phyloP scores from a whole-genome alignment of 352 stramenopile species.

The Thalassiosira mediterranea region DNA sequence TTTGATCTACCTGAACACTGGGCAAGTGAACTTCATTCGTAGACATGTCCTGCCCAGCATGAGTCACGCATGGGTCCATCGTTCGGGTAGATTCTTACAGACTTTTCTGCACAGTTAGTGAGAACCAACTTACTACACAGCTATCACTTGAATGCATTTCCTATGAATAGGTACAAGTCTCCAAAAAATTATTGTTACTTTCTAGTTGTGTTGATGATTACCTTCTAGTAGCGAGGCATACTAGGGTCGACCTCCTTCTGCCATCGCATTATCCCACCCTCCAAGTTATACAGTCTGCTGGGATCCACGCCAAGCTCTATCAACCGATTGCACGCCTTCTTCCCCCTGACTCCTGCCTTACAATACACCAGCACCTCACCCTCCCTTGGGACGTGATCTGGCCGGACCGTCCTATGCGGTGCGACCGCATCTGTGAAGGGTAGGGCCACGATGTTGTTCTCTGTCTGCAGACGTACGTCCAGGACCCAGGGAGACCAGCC shows the following conservation, averaged over 20 bases:
- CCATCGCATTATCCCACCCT: constrained; percentile 87
- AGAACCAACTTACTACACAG: too few relatives aligned
- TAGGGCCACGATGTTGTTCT: constrained; percentile 85
- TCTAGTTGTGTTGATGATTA: neutral
- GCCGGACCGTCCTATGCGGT: constrained; percentile 77
- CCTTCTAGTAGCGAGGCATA: constrained; percentile 82
- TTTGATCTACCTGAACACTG: too few relatives aligned
- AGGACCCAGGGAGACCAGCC: constrained; percentile 86
- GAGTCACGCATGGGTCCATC: too few relatives aligned
- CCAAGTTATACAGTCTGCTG: constrained; percentile 85
- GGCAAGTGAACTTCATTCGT: too few relatives aligned
- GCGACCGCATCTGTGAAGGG: constrained; percentile 85
- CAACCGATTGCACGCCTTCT: constrained; percentile 76
- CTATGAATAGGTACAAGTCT: too few relatives aligned
- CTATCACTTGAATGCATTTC: too few relatives aligned
- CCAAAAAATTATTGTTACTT: too few relatives aligned
- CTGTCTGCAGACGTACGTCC: constrained; percentile 83
- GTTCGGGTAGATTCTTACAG: too few relatives aligned
- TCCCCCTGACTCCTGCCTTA: constrained; percentile 80
- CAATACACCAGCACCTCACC: constrained; percentile 86
- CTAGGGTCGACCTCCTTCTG: constrained; percentile 82
- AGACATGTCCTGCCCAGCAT: too few relatives aligned
- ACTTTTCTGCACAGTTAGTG: too few relatives aligned
- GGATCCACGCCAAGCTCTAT: constrained; percentile 74
- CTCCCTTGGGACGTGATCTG: constrained; percentile 71